These are phyloP conservation scores for Firmiana major DNA, from an alignment of 345 rosid genomes.

Conservation along the genomic window DNA sequence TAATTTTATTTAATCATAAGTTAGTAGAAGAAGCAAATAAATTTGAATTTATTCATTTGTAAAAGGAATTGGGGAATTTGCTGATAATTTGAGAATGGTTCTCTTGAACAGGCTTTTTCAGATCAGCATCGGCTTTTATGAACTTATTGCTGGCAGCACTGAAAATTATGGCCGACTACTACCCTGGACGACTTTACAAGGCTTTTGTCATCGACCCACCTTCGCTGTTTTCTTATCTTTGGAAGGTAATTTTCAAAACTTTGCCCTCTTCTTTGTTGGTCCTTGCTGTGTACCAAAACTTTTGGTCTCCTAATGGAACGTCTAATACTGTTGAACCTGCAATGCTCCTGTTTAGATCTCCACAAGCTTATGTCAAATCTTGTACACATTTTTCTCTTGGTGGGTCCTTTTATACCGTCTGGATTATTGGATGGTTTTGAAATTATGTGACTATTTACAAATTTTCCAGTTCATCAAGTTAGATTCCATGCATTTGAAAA, in stretches of 20 bases:
- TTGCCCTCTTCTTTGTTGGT: not conserved
- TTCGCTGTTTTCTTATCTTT: slow-evolving; percentile 76
- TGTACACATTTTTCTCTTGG: not conserved
- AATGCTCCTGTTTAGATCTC: not conserved
- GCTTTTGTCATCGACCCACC: slow-evolving; percentile 96
- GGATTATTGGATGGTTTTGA: not conserved
- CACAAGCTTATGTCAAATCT: slow-evolving; percentile 32
- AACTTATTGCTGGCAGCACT: slow-evolving; percentile 67
- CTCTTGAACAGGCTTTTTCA: slow-evolving; percentile 73
- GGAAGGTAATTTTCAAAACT: slow-evolving; percentile 76
- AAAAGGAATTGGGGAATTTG: not conserved
- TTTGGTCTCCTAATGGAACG: slow-evolving; percentile 2
- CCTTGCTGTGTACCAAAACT: too few relatives aligned
- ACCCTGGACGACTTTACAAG: slow-evolving; percentile 77
- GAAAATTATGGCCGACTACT: slow-evolving; percentile 72
- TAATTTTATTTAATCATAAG: not conserved
- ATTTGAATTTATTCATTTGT: not conserved
- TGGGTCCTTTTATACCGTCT: slow-evolving; percentile 22
- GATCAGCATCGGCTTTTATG: slow-evolving; percentile 90
- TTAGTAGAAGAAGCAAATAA: not conserved
- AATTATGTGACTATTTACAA: slow-evolving; percentile 8
- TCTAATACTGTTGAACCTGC: slow-evolving; percentile 23
- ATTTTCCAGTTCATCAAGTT: not conserved
- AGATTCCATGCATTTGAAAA: not conserved
- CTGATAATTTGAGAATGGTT: not conserved